These are phyloP conservation scores for Apium graveolens DNA, from an alignment of 129 eudicot species.

Conservation along the genomic window DNA sequence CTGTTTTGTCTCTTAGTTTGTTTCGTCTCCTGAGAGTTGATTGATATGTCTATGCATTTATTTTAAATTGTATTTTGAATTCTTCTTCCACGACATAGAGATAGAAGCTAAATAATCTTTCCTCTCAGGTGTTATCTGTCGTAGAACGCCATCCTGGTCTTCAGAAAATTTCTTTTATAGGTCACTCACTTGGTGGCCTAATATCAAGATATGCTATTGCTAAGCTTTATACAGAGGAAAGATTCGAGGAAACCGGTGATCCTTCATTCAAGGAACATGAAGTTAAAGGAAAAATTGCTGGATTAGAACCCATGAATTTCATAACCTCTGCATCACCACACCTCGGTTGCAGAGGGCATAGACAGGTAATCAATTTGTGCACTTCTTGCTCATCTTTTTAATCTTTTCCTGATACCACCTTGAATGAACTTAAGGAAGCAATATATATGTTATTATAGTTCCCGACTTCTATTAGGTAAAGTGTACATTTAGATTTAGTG, in stretches of 20 bases:
- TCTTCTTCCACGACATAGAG: not conserved
- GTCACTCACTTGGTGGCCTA: constrained; percentile 96
- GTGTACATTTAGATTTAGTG: not conserved
- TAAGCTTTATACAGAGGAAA: constrained; percentile 39
- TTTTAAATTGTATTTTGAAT: not conserved
- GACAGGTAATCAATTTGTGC: constrained; percentile 40
- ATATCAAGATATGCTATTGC: constrained; percentile 91
- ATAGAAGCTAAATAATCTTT: constrained; percentile 8
- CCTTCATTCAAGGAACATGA: constrained; percentile 19
- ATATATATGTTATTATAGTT: not conserved
- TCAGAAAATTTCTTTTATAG: constrained; percentile 75
- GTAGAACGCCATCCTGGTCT: constrained; percentile 54
- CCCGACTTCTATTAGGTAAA: not conserved
- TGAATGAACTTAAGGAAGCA: not conserved
- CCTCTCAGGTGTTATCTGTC: constrained; percentile 64
- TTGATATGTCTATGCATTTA: not conserved
- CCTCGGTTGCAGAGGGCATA: constrained; percentile 87
- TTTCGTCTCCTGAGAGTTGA: not conserved
- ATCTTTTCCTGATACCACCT: not conserved
- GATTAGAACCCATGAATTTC: constrained; percentile 77
- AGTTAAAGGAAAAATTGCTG: constrained; percentile 47
- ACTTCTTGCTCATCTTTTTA: not conserved
- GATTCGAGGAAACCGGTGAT: constrained; percentile 30
- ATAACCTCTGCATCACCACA: constrained; percentile 89
- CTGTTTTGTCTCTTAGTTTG: not conserved